phyloP scores from a whole-genome alignment of 345 rosid genomes.

The Salix suchowensis region DNA sequence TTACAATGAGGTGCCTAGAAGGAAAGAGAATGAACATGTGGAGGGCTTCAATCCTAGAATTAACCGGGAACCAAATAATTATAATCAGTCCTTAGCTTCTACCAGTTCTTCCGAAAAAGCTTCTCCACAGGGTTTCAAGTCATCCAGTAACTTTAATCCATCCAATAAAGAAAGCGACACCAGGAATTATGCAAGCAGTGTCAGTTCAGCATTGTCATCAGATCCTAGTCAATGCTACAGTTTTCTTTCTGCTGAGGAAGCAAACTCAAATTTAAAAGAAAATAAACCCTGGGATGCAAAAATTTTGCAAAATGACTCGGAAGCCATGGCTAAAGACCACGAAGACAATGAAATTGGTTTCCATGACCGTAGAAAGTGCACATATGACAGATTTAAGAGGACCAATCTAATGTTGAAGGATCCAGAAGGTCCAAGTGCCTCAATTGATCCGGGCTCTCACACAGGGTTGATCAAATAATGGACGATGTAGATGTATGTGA shows the following conservation, averaged over 20 bases:
- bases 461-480: slow-evolving; percentile 59
- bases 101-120: slow-evolving; percentile 46
- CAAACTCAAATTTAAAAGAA: slow-evolving; percentile 28
- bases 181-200: slow-evolving; percentile 33
- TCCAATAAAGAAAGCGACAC: slow-evolving; percentile 37
- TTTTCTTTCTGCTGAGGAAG: slow-evolving; percentile 34
- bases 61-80: slow-evolving; percentile 63
- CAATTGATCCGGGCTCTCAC: slow-evolving; percentile 44
- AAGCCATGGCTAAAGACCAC: slow-evolving; percentile 22
- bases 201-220: slow-evolving; percentile 37
- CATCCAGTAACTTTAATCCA: slow-evolving; percentile 36
- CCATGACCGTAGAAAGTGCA: slow-evolving; percentile 46
- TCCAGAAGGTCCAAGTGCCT: slow-evolving; percentile 60
- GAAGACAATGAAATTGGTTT: slow-evolving; percentile 43
- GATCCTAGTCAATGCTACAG: slow-evolving; percentile 31
- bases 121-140: slow-evolving; percentile 36
- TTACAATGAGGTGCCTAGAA: slow-evolving; percentile 75
- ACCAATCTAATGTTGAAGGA: slow-evolving; percentile 52
- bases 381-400: slow-evolving; percentile 51
- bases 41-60: slow-evolving; percentile 65
- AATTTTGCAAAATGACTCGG: slow-evolving; percentile 31
- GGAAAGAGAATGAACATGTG: slow-evolving; percentile 63
- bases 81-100: slow-evolving; percentile 44
- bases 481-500: slow-evolving; percentile 94
- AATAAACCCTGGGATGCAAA: slow-evolving; percentile 33